Base-by-base conservation (phyloP, 1,284 basidiomycete species). In the Fomitopsis betulina region DNA sequence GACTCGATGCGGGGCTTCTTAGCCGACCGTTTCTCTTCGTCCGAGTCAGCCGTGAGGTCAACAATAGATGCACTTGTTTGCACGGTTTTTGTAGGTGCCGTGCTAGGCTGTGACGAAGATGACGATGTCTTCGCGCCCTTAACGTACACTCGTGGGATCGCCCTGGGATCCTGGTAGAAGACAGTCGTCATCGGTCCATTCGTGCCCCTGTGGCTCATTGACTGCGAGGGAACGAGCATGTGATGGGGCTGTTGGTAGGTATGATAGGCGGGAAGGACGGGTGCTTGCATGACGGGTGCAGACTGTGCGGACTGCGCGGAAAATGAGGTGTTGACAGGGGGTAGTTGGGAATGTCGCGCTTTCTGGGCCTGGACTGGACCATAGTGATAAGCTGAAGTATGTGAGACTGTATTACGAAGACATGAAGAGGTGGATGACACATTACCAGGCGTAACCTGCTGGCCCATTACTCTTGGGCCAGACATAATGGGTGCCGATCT, bases 281-380 rank as follows among this genome's bases (percentile, higher is more conserved):
- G 45, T 5, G 6, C 45, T 30, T 50, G 51, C 5, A 38, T 43
- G 10, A 45, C 25, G 19, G 57, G 49, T 5, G 52, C 45, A 1
- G 57, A 38, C 6, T 62, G 60, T 2, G 56, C 60, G 19, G 63
- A 60, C 4, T 58, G 45, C 7, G 58, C 50, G 2, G 55, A 45
- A 6, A 47, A 50, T 2, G 62, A 39, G 10, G 54, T 56, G 13
- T 57, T 49, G 30, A 59, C 19, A 2, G 58, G 56, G 3, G 43
- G 51, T 5, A 58, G 51, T 12, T 38, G 58, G 55, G 30, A 56
- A 38, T n/a, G 62, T 53, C 30, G 23, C 32, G 9, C 51, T 57
- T 30, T 49, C 49, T 19, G 47, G 40, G 12, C 54, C 49, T 19
- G 47, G 40, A 17, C 54, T 35, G 5, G 50, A 40, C 2, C 53